Base-by-base conservation (phyloP, 345 rosid genomes). In the Punica granatum region DNA sequence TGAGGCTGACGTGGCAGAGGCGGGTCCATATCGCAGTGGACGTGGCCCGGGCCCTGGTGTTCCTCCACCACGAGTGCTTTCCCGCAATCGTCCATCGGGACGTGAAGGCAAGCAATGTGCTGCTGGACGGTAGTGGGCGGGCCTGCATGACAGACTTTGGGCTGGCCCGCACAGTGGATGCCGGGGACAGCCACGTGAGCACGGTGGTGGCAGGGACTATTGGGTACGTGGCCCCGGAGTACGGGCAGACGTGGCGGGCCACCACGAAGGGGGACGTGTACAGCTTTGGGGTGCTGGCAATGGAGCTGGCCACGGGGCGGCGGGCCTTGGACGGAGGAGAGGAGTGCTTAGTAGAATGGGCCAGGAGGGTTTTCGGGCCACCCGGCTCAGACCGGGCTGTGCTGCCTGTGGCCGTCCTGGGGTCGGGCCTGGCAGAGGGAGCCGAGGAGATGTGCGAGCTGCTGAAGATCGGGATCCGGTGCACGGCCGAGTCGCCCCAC, bases 191-290 rank as follows among this genome's bases (percentile, higher is more conserved):
- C 72, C 97, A 93, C 46, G 98, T 93, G 61, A 93, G 92, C 83
- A 90, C 97, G 1, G 85, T 78, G 79, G 86, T 90, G 33, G 98
- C 98, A 0, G 98, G 98, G 18, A 93, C 98, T 2, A 67, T 93
- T 0, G 97, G 98, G 7, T 93, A 93, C 58, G 97, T 93, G 33
- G 98, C 97, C 28, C 98, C 98, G 0, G 97, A 93, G 75, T 93
- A 93, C 35, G 94, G 98, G 42, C 98, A 90, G 69, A 90, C 93
- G 14, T 90, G 96, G 90, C 87, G 83, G 30, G 97, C 97, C 6
- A 93, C 98, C 4, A 89, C 92, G 5, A 90, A 89, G 71, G 98
- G 98, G 4, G 98, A 93, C 51, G 98, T 93, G 63, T 93, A 90
- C 66, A 93, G 98, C 59, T 93, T 81, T 32, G 98, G 98, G 7